Evolutionary conservation across 805 yeast genomes (phyloP).

Genomic region (Cyberlindnera euphorbiiphila): DNA sequence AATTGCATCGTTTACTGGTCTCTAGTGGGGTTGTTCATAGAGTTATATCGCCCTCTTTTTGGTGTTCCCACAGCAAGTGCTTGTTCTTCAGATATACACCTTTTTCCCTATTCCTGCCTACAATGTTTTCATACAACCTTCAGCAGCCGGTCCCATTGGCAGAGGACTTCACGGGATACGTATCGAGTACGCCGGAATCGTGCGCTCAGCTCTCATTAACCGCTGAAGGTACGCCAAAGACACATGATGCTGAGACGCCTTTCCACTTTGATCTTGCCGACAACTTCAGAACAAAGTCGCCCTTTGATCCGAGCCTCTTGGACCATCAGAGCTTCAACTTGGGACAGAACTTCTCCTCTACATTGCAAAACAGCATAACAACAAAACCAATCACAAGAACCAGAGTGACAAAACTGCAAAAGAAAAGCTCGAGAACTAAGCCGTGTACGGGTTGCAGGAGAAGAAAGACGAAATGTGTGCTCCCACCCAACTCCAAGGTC

Average conservation of each 20-base stretch:
- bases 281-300: constrained; percentile 5
- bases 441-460: constrained; percentile 38
- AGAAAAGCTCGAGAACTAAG: constrained; percentile 27
- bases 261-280: not conserved
- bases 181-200: constrained; percentile 8
- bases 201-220: constrained; percentile 4
- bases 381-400: constrained; percentile 11
- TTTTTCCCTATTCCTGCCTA: too few relatives aligned
- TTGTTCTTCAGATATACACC: too few relatives aligned
- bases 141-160: constrained; percentile 8
- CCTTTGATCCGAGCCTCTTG: constrained; percentile 11
- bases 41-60: too few relatives aligned
- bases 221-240: constrained; percentile 5
- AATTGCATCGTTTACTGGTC: too few relatives aligned
- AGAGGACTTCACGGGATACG: constrained; percentile 10
- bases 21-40: not conserved
- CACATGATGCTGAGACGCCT: constrained; percentile 6
- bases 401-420: constrained; percentile 2
- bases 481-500: constrained; percentile 5
- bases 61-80: too few relatives aligned
- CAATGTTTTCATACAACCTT: constrained; percentile 8
- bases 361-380: constrained; percentile 15
- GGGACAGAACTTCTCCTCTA: constrained; percentile 12
- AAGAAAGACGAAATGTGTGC: constrained; percentile 29
- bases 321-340: constrained; percentile 13